Evolutionary conservation across 2,329 filamentous ascomycete genomes (phyloP), one percentile per base, ranked within the genome.

Genomic region (Aspergillus amoenus): DNA sequence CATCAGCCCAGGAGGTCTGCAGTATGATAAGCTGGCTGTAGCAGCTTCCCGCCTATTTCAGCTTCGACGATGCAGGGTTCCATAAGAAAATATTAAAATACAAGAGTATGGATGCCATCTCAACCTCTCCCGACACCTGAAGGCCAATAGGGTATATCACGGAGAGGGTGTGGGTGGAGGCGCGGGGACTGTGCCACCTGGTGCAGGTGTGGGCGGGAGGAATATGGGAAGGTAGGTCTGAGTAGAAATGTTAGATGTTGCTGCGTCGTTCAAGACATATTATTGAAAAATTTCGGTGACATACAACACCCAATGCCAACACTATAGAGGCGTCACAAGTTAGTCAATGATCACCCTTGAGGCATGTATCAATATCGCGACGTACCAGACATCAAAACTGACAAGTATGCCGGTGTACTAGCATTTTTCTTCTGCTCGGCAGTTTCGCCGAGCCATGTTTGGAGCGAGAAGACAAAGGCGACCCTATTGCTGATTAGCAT

Each of bases 331-430:
- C 18, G 30, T 30, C 42, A 45, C n/a, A 53, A 34, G 52, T 67
- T 56, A 66, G 65, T 57, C 52, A 40, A 50, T 51, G n/a, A 44
- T 22, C n/a, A 15, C 41, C 18, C 30, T 39, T 34, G 21, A 11
- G 9, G 2, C 32, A 37, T 21, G 24, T 17, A 13, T 22, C 9
- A 15, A 15, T 21, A 49, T 55, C 18, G 49, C 15, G 42, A 83
- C 87, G 68, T 80, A 91, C 89, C 69, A 18, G 90, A 86, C 89
- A 95, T 94, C 74, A 87, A 83, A 55, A 94, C 86, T 55, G 86
- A 87, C 75, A 94, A 88, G 71, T 85, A 86, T 52, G 81, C 84
- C 2, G 93, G 91, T 5, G 90, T 93, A 45, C 81, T 78, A 24
- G 84, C 77, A 58, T 77, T 87, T 73, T 85, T 87, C 75, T 73